A percentile compares a stretch with the other conserved stretches of the same genome.
Conservation (phyloP, 768 basidiomycete species). For the Rhodotorula toruloides region DNA sequence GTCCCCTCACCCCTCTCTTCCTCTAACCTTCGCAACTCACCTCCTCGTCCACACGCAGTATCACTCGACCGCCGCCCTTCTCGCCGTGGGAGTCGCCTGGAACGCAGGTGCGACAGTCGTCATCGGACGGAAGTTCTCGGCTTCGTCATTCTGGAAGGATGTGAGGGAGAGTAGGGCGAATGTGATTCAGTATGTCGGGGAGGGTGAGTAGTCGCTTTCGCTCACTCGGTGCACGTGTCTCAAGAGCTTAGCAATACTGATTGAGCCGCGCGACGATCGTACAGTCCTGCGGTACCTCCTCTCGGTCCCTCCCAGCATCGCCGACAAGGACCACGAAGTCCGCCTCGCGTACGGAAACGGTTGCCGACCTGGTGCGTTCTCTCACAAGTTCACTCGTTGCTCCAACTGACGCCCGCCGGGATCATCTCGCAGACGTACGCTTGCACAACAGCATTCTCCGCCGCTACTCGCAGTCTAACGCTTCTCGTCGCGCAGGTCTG, state of each 20-base stretch:
- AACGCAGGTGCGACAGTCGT: slow-evolving; percentile 17
- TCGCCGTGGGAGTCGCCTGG: slow-evolving; percentile 31
- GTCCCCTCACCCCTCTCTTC: background rate
- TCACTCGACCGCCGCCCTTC: slow-evolving; percentile 24
- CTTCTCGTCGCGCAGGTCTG: slow-evolving; percentile 25
- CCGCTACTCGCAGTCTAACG: background rate
- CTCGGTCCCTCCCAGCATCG: slow-evolving; percentile 12
- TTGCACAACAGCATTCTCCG: background rate
- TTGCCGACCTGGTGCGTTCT: slow-evolving; percentile 17
- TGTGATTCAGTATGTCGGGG: slow-evolving; percentile 37
- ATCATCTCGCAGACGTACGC: background rate
- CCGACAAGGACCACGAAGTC: slow-evolving; percentile 32
- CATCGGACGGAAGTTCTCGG: slow-evolving; percentile 37
- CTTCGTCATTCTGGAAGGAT: slow-evolving; percentile 31
- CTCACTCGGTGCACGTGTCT: too few species aligned
- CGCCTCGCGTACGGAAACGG: slow-evolving; percentile 36
- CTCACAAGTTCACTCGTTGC: too few species aligned
- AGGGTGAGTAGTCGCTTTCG: slow-evolving; percentile 4
- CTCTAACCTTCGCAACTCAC: background rate
- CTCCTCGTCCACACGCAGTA: slow-evolving; percentile 3
- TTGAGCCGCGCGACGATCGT: background rate
- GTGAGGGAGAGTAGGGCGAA: slow-evolving; percentile 25
- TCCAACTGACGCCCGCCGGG: too few species aligned
- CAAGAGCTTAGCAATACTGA: too few species aligned
- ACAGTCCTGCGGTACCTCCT: slow-evolving; percentile 35